Base-by-base conservation (phyloP, 345 rosid genomes). In the Jatropha curcas region DNA sequence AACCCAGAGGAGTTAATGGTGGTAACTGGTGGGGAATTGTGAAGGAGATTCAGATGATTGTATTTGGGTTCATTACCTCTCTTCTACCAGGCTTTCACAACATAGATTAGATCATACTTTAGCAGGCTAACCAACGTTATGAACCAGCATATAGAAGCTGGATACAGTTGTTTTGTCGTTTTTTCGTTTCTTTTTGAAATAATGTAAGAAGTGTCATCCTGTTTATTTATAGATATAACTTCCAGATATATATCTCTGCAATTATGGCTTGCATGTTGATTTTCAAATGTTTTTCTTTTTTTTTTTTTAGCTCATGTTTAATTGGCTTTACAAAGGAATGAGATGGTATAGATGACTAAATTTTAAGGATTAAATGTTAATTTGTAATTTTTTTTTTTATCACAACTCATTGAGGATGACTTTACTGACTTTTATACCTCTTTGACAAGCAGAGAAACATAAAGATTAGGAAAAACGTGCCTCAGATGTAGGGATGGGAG, bases 31-130 rank as follows among this genome's bases (percentile, higher is more conserved):
- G 99, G 99, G 95, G 92, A 70, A 88, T 96, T 60, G 88, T 90
- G 50, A 96, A 88, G 84, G 99, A 96, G 86, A 88, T 96, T 80
- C 97, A 96, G 79, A 91, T 96, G 96, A 90, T 96, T 14, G 90
- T 96, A 46, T 90, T 96, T 6, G 99, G 99, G 60, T 96, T 93
- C 82, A 91, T 96, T 60, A 91, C 98, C 34, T 96, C 98, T 34
- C 92, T 93, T 31, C 97, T 96, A 64, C 99, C 99, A 2, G 99
- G 98, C 58, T 93, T 96, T 76, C 97, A 93, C 82, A 88, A 96
- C 85, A 74, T 90, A 76, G 99, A 96, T 56, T 93, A 92, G 86
- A 31, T 62, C n/a, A 28, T 65, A 37, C 28, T 45, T 51, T 22
- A 48, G 45, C 35, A 7, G 14, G 31, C 50, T 20, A 64, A 8